Evolutionary conservation across 202 grass and related monocot species (phyloP).

Genomic region (Brachypodium distachyon): DNA sequence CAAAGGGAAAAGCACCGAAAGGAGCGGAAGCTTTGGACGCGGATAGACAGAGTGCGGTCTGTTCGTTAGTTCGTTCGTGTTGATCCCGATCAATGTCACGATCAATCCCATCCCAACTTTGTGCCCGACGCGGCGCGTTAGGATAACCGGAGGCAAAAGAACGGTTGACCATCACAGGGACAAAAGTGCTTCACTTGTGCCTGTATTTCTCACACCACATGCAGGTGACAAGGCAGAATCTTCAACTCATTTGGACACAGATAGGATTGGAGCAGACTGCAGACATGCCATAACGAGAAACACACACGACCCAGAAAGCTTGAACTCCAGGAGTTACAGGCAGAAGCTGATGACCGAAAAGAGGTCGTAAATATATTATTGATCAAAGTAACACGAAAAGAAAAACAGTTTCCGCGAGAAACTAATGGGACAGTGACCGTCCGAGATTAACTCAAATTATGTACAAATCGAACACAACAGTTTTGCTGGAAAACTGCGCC

Average conservation of each 20-base stretch:
- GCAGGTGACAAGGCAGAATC: neutral
- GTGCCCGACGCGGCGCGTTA: constrained; percentile 26
- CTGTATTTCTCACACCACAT: neutral
- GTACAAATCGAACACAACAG: constrained; percentile 14
- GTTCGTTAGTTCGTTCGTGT: too few relatives aligned
- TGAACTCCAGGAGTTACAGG: neutral
- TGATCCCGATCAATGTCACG: neutral
- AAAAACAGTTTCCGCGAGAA: neutral
- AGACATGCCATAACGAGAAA: neutral
- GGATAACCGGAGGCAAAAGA: neutral
- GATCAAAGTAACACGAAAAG: neutral
- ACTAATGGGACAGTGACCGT: neutral
- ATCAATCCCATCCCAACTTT: neutral
- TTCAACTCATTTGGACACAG: neutral
- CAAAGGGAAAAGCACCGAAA: neutral
- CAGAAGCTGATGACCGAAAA: neutral
- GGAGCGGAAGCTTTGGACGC: neutral
- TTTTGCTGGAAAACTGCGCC: neutral
- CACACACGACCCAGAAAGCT: neutral
- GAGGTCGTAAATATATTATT: constrained; percentile 2
- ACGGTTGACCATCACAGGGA: neutral
- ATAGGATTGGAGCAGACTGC: neutral
- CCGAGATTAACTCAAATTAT: constrained; percentile 23
- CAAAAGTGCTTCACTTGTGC: neutral
- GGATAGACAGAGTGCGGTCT: too few relatives aligned